phyloP scores from a whole-genome alignment of 768 basidiomycete species.

The Serendipita sp. region DNA sequence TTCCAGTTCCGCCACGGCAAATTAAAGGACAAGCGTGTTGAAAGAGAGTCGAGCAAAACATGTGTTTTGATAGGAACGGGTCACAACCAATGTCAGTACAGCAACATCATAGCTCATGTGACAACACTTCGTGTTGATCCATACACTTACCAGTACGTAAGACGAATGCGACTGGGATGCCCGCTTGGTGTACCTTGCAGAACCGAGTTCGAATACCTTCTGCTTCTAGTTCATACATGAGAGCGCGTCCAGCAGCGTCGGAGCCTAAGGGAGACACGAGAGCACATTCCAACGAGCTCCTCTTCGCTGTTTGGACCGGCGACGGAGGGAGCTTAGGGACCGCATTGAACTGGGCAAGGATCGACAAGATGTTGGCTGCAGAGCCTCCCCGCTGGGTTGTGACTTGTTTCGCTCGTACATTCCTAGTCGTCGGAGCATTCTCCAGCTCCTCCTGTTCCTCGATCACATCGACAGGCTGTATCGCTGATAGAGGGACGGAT shows the following conservation, averaged over 20 bases:
- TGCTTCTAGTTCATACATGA: constrained; percentile 47
- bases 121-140: not conserved
- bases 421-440: constrained; percentile 40
- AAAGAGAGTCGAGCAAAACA: no score
- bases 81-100: no score
- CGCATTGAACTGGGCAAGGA: constrained; percentile 49
- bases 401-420: constrained; percentile 57
- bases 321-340: not conserved
- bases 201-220: constrained; percentile 56
- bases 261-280: constrained; percentile 62
- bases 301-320: not conserved
- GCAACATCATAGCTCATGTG: not conserved
- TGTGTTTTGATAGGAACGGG: no score
- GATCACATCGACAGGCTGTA: not conserved
- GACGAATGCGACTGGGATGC: constrained; percentile 72
- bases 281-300: constrained; percentile 36
- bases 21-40: not conserved
- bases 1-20: constrained; percentile 1
- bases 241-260: constrained; percentile 48
- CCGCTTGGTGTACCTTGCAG: constrained; percentile 58
- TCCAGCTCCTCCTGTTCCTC: not conserved
- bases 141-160: constrained; percentile 48
- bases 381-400: constrained; percentile 53
- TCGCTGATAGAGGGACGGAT: constrained; percentile 30
- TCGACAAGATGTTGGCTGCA: constrained; percentile 50